phyloP scores from a whole-genome alignment of 148 eudicot species.

The Silene uniflora region DNA sequence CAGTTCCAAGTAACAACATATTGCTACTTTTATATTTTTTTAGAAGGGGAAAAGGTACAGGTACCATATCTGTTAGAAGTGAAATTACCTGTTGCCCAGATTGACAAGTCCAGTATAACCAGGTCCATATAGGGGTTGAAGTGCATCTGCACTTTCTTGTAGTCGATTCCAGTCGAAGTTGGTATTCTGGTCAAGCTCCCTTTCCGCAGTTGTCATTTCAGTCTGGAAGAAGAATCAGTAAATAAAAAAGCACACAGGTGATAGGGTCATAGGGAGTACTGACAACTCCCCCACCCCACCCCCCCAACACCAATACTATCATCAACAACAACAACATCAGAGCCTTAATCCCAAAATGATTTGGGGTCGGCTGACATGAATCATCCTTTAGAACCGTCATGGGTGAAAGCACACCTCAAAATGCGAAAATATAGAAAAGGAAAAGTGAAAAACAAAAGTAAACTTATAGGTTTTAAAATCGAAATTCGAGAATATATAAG shows the following conservation, averaged over 20 bases:
- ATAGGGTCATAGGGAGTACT: too few relatives aligned
- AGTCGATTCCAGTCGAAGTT: constrained; percentile 96
- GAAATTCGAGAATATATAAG: too few relatives aligned
- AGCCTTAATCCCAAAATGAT: too few relatives aligned
- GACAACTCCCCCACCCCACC: too few relatives aligned
- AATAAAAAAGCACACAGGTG: background rate
- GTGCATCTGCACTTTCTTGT: constrained; percentile 90
- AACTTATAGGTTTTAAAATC: too few relatives aligned
- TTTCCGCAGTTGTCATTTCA: constrained; percentile 99
- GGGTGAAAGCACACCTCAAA: too few relatives aligned
- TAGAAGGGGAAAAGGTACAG: background rate
- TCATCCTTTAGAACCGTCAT: too few relatives aligned
- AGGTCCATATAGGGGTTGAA: constrained; percentile 84
- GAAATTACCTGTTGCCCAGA: constrained; percentile 85
- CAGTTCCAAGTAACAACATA: background rate
- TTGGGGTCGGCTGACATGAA: too few relatives aligned
- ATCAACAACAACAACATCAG: too few relatives aligned
- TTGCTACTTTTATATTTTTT: background rate
- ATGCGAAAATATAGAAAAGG: too few relatives aligned
- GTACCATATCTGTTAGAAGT: background rate
- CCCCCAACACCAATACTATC: too few relatives aligned
- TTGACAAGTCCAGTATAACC: constrained; percentile 94
- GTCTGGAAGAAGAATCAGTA: constrained; percentile 40
- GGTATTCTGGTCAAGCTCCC: constrained; percentile 95
- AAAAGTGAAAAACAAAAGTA: too few relatives aligned